A percentile compares a stretch with the other conserved stretches of the same genome.
Conservation (phyloP, 129 eudicot species). For the Chrysanthemum lavandulifolium region DNA sequence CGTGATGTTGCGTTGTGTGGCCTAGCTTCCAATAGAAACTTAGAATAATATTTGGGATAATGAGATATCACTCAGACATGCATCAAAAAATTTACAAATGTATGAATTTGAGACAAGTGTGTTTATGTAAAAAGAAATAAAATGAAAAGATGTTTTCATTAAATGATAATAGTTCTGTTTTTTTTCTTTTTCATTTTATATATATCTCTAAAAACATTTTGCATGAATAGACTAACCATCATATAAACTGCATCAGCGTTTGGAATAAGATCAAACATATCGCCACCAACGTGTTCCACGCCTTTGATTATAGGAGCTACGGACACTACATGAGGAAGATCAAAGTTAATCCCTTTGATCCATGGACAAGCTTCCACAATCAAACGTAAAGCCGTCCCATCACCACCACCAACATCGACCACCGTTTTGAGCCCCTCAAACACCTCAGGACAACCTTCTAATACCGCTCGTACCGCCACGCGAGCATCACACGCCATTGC, state of each 20-base stretch:
- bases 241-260: conserved; percentile 55
- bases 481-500: conserved; percentile 77
- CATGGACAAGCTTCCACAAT: conserved; percentile 58
- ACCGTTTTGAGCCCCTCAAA: conserved; percentile 47
- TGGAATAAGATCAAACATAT: conserved; percentile 62
- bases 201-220: no score
- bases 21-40: no score
- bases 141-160: no score
- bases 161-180: no score
- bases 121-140: no score
- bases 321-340: conserved; percentile 64
- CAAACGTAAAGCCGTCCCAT: conserved; percentile 44
- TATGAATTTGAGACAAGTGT: no score
- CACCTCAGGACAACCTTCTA: conserved; percentile 39
- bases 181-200: no score
- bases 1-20: no score
- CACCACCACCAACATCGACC: conserved; percentile 84
- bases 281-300: conserved; percentile 58
- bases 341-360: conserved; percentile 62
- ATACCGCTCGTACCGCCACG: conserved; percentile 30
- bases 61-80: no score
- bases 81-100: no score
- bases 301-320: conserved; percentile 32
- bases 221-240: conserved; percentile 41
- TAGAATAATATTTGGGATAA: no score